Evolutionary conservation across 2,329 filamentous ascomycete species (phyloP).

Genomic region (Alternaria rosae): DNA sequence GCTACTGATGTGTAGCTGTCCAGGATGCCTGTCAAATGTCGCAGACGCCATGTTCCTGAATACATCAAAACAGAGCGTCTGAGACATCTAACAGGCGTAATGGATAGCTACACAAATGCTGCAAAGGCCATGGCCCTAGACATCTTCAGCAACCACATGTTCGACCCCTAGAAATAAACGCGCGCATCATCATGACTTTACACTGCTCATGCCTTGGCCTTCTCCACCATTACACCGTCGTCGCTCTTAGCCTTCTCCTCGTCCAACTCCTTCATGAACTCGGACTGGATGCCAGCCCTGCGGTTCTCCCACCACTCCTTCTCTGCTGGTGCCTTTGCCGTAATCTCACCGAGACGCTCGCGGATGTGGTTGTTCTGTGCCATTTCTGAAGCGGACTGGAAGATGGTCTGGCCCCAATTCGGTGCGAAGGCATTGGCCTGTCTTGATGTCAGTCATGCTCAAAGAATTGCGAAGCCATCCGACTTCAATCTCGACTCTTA

Average conservation of each 20-base stretch:
- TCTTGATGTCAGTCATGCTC: conserved; percentile 8
- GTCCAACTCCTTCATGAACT: conserved; percentile 86
- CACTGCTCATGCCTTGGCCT: neutral
- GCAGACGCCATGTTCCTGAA: conserved; percentile 3
- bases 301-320: conserved; percentile 94
- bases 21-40: conserved; percentile 13
- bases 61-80: neutral
- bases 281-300: conserved; percentile 73
- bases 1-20: conserved; percentile 2
- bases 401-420: conserved; percentile 93
- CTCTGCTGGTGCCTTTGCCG: conserved; percentile 74
- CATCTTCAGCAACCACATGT: neutral
- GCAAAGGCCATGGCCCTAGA: conserved; percentile 6
- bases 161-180: neutral
- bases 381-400: conserved; percentile 97
- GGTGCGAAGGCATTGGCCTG: conserved; percentile 90
- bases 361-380: conserved; percentile 82
- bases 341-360: conserved; percentile 76
- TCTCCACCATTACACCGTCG: conserved; percentile 27
- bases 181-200: neutral
- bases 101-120: conserved; percentile 6
- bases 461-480: neutral
- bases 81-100: neutral
- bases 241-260: conserved; percentile 54
- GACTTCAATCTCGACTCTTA: neutral